Conservation (phyloP, 257 asterid genomes). For the Gentiana macrophylla region DNA sequence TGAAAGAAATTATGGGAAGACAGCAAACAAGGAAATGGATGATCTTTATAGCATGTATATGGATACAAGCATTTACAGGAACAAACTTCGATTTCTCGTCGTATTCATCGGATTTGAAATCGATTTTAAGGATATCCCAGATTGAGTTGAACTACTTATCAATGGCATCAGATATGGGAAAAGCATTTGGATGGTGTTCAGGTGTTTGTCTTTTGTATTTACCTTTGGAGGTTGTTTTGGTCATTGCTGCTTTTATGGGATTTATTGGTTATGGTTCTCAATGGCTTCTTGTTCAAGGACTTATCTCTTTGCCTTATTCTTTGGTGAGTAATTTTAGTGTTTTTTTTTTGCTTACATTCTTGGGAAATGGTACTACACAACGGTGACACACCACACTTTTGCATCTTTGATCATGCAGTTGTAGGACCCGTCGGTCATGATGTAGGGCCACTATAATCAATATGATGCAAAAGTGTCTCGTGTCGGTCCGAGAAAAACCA, state of each 20-base stretch:
- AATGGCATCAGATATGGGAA: slow-evolving; percentile 57
- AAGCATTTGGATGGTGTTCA: slow-evolving; percentile 65
- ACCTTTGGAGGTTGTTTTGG: slow-evolving; percentile 38
- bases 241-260: slow-evolving; percentile 49
- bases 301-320: slow-evolving; percentile 45
- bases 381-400: too few relatives aligned
- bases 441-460: too few relatives aligned
- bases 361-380: too few relatives aligned
- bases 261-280: slow-evolving; percentile 51
- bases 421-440: too few relatives aligned
- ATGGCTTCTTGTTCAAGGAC: slow-evolving; percentile 38
- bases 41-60: slow-evolving; percentile 36
- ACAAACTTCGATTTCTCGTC: slow-evolving; percentile 53
- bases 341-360: not conserved
- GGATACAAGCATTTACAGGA: slow-evolving; percentile 71
- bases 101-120: slow-evolving; percentile 43
- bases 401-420: too few relatives aligned
- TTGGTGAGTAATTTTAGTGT: slow-evolving; percentile 20
- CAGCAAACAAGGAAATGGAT: slow-evolving; percentile 44
- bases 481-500: too few relatives aligned
- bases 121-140: slow-evolving; percentile 41
- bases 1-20: slow-evolving; percentile 7
- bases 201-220: slow-evolving; percentile 39
- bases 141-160: slow-evolving; percentile 45
- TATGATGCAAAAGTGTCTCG: too few relatives aligned